Percentiles rank a stretch among this genome's conserved stretches.
Evolutionary conservation across 495 filamentous ascomycete species (phyloP).

Genomic region (Usnea hakonensis): DNA sequence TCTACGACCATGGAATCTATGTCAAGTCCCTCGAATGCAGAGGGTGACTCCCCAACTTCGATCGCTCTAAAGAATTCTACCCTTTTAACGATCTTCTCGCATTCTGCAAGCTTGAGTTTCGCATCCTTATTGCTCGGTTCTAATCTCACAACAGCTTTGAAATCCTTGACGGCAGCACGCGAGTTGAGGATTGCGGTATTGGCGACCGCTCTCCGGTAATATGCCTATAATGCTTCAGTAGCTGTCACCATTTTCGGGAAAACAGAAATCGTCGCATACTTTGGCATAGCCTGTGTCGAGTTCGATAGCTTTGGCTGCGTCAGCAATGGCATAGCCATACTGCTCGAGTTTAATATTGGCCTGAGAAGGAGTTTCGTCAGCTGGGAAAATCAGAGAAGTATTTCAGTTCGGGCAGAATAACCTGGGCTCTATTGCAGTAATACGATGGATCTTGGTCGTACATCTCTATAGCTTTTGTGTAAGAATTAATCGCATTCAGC

Average conservation of each 20-base stretch:
- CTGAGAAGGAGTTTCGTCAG: conserved; percentile 35
- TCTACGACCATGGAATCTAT: conserved; percentile 79
- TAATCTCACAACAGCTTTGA: conserved; percentile 81
- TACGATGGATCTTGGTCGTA: conserved; percentile 80
- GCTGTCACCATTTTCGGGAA: background rate
- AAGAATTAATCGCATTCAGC: conserved; percentile 73
- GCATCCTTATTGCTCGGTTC: conserved; percentile 84
- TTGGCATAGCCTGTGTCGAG: conserved; percentile 82
- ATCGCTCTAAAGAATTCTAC: conserved; percentile 91
- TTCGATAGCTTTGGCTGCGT: conserved; percentile 91
- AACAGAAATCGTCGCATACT: conserved; percentile 46
- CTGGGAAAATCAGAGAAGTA: background rate
- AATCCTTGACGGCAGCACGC: conserved; percentile 81
- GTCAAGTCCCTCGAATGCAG: conserved; percentile 83
- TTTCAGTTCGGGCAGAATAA: conserved; percentile 29
- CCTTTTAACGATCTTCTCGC: conserved; percentile 84
- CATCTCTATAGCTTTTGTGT: conserved; percentile 81
- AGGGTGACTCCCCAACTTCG: conserved; percentile 83
- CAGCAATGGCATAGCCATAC: conserved; percentile 83
- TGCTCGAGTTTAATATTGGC: conserved; percentile 92
- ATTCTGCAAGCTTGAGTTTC: conserved; percentile 80
- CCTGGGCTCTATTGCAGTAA: conserved; percentile 91
- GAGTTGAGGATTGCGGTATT: conserved; percentile 84
- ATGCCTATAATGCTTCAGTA: conserved; percentile 53
- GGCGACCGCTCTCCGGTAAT: conserved; percentile 87